Conservation (phyloP, 2,329 filamentous ascomycete genomes). For the Aspergillus sp. region DNA sequence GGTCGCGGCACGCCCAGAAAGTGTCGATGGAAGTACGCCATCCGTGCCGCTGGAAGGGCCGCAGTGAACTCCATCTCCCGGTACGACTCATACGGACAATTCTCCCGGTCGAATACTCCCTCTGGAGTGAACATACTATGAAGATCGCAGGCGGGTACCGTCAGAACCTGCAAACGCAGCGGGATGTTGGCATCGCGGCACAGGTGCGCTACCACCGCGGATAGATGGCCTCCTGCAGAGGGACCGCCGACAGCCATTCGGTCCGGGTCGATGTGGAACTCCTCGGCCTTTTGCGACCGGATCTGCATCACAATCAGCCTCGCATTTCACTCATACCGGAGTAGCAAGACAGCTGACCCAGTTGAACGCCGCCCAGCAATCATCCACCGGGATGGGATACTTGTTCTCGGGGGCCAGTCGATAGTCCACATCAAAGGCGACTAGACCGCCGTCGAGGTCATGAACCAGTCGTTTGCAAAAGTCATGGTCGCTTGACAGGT, state of each 20-base stretch:
- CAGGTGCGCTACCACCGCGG: conserved; percentile 38
- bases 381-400: conserved; percentile 39
- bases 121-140: conserved; percentile 36
- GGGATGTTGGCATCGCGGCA: conserved; percentile 38
- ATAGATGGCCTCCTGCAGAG: conserved; percentile 42
- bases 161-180: conserved; percentile 37
- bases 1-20: conserved; percentile 40
- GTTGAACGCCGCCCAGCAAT: conserved; percentile 41
- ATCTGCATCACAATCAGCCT: conserved; percentile 23
- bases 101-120: conserved; percentile 33
- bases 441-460: conserved; percentile 36
- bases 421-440: conserved; percentile 47
- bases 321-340: neutral
- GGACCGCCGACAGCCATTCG: conserved; percentile 38
- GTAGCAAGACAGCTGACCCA: conserved; percentile 29
- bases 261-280: conserved; percentile 35
- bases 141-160: conserved; percentile 38
- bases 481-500: conserved; percentile 37
- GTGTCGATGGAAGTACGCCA: conserved; percentile 40
- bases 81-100: conserved; percentile 40
- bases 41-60: conserved; percentile 35
- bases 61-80: conserved; percentile 38
- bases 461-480: conserved; percentile 43
- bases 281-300: conserved; percentile 28
- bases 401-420: conserved; percentile 40